phyloP scores from a whole-genome alignment of 1,139 yeast genomes.

The Suhomyces maxii region DNA sequence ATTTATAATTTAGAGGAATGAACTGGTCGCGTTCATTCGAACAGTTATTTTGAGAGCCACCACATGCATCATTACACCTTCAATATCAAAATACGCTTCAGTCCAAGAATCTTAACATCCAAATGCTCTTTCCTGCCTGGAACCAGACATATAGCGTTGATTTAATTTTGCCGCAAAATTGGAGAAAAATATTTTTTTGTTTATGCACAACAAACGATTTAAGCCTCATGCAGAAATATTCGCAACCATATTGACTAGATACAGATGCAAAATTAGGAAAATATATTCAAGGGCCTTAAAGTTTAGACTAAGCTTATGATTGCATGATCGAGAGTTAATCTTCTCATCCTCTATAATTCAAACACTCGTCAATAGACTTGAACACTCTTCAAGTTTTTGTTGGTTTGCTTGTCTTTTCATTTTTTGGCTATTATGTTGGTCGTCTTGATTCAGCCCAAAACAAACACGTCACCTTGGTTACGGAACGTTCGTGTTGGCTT shows the following conservation, averaged over 20 bases:
- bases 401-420: too few species aligned
- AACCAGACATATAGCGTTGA: not conserved
- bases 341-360: too few species aligned
- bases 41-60: not conserved
- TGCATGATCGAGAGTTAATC: not conserved
- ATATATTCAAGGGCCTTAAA: not conserved
- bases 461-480: too few species aligned
- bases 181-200: not conserved
- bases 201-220: not conserved
- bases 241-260: slow-evolving; percentile 2
- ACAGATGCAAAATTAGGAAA: not conserved
- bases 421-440: too few species aligned
- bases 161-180: not conserved
- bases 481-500: too few species aligned
- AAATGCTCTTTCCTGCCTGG: not conserved
- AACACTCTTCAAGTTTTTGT: too few species aligned
- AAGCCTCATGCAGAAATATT: not conserved
- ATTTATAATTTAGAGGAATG: slow-evolving; percentile 4
- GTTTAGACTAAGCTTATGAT: not conserved
- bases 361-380: too few species aligned
- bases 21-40: not conserved
- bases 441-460: too few species aligned
- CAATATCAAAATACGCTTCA: not conserved
- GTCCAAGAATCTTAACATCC: not conserved
- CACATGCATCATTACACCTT: not conserved